phyloP scores from a whole-genome alignment of 371 early-diverging fungal genomes.

The Apophysomyces ossiformis region DNA sequence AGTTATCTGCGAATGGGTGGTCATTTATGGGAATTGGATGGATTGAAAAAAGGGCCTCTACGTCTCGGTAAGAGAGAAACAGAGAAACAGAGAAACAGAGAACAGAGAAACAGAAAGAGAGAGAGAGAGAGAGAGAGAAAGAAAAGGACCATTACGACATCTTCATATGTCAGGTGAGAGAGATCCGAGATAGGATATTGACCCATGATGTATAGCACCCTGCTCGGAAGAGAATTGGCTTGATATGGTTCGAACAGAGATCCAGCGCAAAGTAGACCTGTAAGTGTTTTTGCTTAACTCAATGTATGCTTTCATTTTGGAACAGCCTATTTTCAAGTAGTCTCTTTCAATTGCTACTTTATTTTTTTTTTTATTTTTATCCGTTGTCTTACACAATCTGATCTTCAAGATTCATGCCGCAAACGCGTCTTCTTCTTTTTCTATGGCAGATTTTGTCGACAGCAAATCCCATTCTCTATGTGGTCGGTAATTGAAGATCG shows the following conservation, averaged over 20 bases:
- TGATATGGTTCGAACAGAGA: constrained; percentile 25
- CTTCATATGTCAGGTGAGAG: background rate
- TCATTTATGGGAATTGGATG: constrained; percentile 54
- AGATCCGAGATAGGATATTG: background rate
- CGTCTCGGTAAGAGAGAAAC: constrained; percentile 29
- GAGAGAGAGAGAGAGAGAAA: background rate
- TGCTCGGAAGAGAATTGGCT: constrained; percentile 32
- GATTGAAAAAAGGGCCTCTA: constrained; percentile 47
- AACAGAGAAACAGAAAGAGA: too few species aligned
- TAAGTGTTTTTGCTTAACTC: constrained; percentile 14
- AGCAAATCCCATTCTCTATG: constrained; percentile 29
- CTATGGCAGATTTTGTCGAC: constrained; percentile 19
- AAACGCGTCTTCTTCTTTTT: constrained; percentile 6
- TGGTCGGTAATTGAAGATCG: constrained; percentile 32
- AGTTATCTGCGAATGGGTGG: constrained; percentile 48
- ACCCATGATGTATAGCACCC: constrained; percentile 20
- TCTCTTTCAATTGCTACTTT: background rate
- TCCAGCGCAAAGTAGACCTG: constrained; percentile 28
- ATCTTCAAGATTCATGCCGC: constrained; percentile 6
- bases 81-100: background rate
- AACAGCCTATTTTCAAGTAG: background rate
- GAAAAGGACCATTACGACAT: background rate
- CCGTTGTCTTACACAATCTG: constrained; percentile 1
- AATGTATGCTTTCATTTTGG: background rate
- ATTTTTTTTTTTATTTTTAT: constrained; percentile 9